phyloP scores from a whole-genome alignment of 805 yeast genomes.

The Hanseniaspora valbyensis region DNA sequence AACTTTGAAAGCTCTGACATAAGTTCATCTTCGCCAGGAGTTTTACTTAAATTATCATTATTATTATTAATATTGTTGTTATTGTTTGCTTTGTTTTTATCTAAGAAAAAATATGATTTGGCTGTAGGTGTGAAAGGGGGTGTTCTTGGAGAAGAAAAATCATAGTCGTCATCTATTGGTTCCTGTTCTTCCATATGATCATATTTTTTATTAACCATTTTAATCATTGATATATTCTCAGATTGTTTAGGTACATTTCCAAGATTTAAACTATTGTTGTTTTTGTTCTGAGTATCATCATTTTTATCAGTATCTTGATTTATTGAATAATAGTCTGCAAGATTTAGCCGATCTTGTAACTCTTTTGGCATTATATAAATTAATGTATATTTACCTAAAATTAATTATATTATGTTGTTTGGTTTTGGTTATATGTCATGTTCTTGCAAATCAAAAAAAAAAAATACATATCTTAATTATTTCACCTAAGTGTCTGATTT shows the following conservation, averaged over 20 bases:
- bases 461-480: no score
- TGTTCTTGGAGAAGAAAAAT: not conserved
- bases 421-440: no score
- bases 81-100: not conserved
- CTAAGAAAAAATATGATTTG: not conserved
- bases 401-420: no score
- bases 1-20: constrained; percentile 6
- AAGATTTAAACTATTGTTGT: not conserved
- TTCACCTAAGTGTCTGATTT: no score
- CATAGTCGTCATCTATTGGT: not conserved
- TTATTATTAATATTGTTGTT: not conserved
- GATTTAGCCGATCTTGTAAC: no score
- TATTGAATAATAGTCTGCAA: no score
- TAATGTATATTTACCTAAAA: no score
- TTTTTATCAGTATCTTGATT: not conserved
- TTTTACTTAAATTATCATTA: constrained; percentile 1
- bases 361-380: no score
- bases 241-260: not conserved
- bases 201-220: no score
- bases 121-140: constrained; percentile 1
- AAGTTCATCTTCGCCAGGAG: constrained; percentile 3
- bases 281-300: not conserved
- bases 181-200: not conserved
- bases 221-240: not conserved
- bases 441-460: no score